A percentile compares a stretch with the other conserved stretches of the same genome.
Conservation (phyloP, 176 grass and related monocot genomes). For the Calamus simplicifolius region DNA sequence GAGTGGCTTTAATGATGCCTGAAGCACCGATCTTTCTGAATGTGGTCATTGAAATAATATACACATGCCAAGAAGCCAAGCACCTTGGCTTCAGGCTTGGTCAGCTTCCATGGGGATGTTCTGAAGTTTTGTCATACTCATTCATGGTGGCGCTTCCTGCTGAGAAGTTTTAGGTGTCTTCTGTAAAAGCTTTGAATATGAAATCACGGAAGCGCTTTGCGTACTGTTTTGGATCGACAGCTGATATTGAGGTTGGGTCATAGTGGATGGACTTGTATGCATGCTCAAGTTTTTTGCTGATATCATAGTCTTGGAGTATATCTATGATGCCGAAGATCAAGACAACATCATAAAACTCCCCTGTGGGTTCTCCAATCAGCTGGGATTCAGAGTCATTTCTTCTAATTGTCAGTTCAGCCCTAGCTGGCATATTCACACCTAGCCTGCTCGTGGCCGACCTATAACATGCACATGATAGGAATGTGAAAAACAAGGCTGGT, state of each 20-base stretch:
- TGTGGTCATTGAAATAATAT: no score
- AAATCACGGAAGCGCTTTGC: constrained; percentile 78
- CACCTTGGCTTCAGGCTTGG: constrained; percentile 10
- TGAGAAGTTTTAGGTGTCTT: constrained; percentile 43
- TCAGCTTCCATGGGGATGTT: constrained; percentile 9
- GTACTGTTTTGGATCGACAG: constrained; percentile 77
- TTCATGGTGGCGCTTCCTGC: neutral
- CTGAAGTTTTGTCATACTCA: neutral
- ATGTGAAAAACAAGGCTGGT: no score
- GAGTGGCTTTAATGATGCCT: no score
- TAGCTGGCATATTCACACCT: constrained; percentile 65
- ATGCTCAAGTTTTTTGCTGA: constrained; percentile 78
- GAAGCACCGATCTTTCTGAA: no score
- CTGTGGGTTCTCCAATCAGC: constrained; percentile 59
- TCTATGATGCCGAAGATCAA: constrained; percentile 89
- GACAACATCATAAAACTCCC: constrained; percentile 73
- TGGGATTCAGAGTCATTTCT: constrained; percentile 38
- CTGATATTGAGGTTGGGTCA: constrained; percentile 74
- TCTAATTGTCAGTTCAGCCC: constrained; percentile 53
- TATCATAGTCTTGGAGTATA: constrained; percentile 93
- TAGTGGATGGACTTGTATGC: constrained; percentile 83
- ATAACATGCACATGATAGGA: neutral
- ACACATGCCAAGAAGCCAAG: constrained; percentile 9
- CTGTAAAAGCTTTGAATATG: constrained; percentile 78
- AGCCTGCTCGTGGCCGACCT: constrained; percentile 67